Percentiles rank a stretch among this genome's conserved stretches.
Evolutionary conservation across 73 alveolate species (phyloP).

Genomic region (Tetrahymena malaccensis): DNA sequence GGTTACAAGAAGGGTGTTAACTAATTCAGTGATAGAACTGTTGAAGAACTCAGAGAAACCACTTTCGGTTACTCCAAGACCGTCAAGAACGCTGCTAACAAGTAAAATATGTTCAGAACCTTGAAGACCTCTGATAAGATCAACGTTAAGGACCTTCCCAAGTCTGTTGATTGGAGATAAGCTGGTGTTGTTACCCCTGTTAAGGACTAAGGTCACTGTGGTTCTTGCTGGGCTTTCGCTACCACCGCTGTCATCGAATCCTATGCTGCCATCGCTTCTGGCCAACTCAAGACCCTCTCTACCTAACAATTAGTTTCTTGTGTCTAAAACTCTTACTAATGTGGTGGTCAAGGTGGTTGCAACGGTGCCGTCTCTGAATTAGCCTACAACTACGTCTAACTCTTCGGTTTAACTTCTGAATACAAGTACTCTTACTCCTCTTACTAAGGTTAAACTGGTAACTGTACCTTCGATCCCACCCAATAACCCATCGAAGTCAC

Average conservation of each 20-base stretch:
- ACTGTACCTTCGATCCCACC: not conserved
- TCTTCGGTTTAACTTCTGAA: not conserved
- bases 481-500: not conserved
- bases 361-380: not conserved
- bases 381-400: not conserved
- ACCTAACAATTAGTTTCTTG: slow-evolving; percentile 69
- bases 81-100: not conserved
- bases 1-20: not conserved
- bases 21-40: not conserved
- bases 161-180: slow-evolving; percentile 47
- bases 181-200: slow-evolving; percentile 38
- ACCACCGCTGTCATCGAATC: slow-evolving; percentile 1
- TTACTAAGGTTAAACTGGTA: not conserved
- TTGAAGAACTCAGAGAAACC: not conserved
- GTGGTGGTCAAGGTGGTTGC: slow-evolving; percentile 46
- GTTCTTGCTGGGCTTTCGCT: slow-evolving; percentile 28
- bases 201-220: slow-evolving; percentile 26
- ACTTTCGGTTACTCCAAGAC: not conserved
- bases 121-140: not conserved
- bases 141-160: not conserved
- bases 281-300: slow-evolving; percentile 27
- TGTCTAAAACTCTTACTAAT: slow-evolving; percentile 40
- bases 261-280: not conserved
- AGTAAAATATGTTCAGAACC: not conserved
- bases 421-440: not conserved